Base-by-base conservation (phyloP, 2,329 filamentous ascomycete genomes). In the Ophiostoma quercus region DNA sequence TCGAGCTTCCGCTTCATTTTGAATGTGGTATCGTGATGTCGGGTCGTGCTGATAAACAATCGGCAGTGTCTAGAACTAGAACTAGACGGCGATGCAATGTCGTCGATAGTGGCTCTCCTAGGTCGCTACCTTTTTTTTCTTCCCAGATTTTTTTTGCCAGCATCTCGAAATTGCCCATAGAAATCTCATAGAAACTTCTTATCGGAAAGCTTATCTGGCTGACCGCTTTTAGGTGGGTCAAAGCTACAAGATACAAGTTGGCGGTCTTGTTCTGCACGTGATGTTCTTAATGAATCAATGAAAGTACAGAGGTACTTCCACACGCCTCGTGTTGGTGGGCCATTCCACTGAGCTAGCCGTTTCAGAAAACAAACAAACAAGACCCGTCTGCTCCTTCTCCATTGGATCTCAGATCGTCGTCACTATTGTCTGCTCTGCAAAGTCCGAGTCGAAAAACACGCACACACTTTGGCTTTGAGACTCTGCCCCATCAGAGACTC, bases 1-100 rank as follows among this genome's bases (percentile, higher is more conserved):
- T 87, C 82, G 73, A 88, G 81, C 79, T 89, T 89, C 71, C 87
- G 82, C 79, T 89, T 89, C 85, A 87, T 87, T 9, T 69, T 74
- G 69, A 29, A 2, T 67, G 14, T 65, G 39, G 39, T 62, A 11
- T 14, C 3, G 34, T 57, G 25, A 19, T 14, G 32, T 9, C 43
- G 47, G 39, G 66, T 54, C 11, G 12, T 14, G 22, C 14, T 67
- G 25, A 7, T 47, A n/a, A 1, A 63, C 47, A 3, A 16, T 62
- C 29, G 57, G 32, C 25, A 34, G 47, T 54, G 47, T 54, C 47
- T 25, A n/a, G n/a, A 22, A 22, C 41, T 43, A 43, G 43, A 32
- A 32, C 14, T 63, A 32, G 57, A 37, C 29, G 32, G 60, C 32
- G 60, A 34, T 63, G 60, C 60, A 63, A 34, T 37, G 60, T 63